Evolutionary conservation across 495 filamentous ascomycete genomes (phyloP).

Genomic region (Penicillium paradoxum): DNA sequence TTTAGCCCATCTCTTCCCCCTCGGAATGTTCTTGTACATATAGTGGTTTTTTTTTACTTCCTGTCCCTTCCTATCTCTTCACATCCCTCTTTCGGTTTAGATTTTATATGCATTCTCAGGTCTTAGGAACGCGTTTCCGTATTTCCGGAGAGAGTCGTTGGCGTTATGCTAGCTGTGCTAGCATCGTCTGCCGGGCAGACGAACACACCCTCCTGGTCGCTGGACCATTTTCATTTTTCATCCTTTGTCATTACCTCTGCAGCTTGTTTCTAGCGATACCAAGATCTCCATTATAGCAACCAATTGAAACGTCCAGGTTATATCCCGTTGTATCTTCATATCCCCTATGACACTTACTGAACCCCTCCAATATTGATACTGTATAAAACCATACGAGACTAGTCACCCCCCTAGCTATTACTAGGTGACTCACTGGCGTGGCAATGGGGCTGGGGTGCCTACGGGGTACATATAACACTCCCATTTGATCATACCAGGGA

Average conservation of each 20-base stretch:
- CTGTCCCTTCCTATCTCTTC: too few species aligned
- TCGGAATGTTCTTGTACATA: slow-evolving; percentile 3
- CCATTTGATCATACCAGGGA: too few species aligned
- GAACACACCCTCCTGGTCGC: not conserved
- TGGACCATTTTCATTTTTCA: not conserved
- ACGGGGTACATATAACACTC: too few species aligned
- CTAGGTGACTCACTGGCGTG: too few species aligned
- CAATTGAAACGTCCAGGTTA: not conserved
- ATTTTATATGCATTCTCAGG: not conserved
- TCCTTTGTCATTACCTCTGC: not conserved
- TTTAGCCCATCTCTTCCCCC: not conserved
- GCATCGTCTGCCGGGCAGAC: slow-evolving; percentile 15
- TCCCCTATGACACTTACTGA: too few species aligned
- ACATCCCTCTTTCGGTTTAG: slow-evolving; percentile 8
- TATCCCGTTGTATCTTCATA: not conserved
- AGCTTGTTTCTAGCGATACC: not conserved
- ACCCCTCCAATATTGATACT: too few species aligned
- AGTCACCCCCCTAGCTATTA: too few species aligned
- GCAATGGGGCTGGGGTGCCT: too few species aligned
- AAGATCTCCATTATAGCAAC: not conserved
- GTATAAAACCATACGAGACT: too few species aligned
- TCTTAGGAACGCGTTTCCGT: not conserved
- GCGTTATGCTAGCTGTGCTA: slow-evolving; percentile 12
- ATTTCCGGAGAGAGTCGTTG: slow-evolving; percentile 6
- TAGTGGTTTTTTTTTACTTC: not conserved